These are phyloP conservation scores for Hura crepitans DNA, from an alignment of 441 rosid genomes.

Conservation along the genomic window DNA sequence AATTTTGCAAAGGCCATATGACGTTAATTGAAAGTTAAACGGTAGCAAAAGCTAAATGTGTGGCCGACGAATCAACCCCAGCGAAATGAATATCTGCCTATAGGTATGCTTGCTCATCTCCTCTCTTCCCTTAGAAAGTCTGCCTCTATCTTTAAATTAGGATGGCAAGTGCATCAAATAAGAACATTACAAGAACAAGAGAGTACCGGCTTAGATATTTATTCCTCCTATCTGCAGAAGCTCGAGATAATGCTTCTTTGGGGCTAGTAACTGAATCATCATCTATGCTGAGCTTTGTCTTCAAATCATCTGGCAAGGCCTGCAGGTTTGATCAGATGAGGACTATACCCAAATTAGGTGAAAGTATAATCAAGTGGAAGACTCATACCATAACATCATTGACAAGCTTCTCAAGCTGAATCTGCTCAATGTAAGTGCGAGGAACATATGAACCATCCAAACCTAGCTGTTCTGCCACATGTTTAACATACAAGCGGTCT, in stretches of 20 bases:
- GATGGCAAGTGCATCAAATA: conserved; percentile 1
- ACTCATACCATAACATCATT: conserved; percentile 88
- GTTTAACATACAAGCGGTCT: conserved; percentile 67
- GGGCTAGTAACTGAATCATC: conserved; percentile 88
- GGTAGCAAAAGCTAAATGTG: not conserved
- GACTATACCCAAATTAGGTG: conserved; percentile 26
- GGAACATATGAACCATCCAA: conserved; percentile 90
- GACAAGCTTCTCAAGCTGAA: conserved; percentile 95
- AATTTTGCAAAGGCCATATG: not conserved
- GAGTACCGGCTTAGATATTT: conserved; percentile 86
- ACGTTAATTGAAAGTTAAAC: not conserved
- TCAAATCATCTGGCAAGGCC: conserved; percentile 95
- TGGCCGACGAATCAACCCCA: not conserved
- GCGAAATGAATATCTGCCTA: not conserved
- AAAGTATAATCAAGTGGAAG: conserved; percentile 18
- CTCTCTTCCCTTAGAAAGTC: not conserved
- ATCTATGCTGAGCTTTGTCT: conserved; percentile 84
- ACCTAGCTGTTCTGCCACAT: conserved; percentile 71
- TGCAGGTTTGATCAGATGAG: conserved; percentile 44
- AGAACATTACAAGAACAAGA: conserved; percentile 6
- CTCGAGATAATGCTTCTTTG: conserved; percentile 94
- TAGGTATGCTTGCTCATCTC: not conserved
- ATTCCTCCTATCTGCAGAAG: conserved; percentile 87
- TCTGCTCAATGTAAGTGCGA: conserved; percentile 95
- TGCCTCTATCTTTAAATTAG: not conserved